Conservation (phyloP, 768 basidiomycete genomes). For the Tylopilus cervinicoccineus region DNA sequence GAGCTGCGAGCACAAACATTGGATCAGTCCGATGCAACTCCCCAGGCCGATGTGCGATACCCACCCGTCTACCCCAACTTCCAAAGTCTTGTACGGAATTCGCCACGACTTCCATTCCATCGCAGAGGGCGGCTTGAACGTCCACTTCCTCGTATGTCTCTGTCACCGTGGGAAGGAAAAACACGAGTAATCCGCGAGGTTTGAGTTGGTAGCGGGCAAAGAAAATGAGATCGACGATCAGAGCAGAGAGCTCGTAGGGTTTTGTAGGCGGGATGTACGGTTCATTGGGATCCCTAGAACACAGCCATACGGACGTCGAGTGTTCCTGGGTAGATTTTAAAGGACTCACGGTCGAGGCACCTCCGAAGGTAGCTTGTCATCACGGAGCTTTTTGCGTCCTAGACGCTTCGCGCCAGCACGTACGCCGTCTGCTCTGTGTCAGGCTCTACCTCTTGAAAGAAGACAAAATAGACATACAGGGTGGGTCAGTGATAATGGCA, state of each 20-base stretch:
- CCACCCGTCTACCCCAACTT: slow-evolving; percentile 88
- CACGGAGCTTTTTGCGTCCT: slow-evolving; percentile 55
- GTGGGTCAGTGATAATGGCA: slow-evolving; percentile 92
- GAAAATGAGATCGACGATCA: slow-evolving; percentile 76
- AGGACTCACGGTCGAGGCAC: slow-evolving; percentile 42
- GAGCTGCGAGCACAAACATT: slow-evolving; percentile 48
- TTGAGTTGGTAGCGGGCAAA: slow-evolving; percentile 82
- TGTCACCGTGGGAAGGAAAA: slow-evolving; percentile 90
- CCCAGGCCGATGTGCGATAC: slow-evolving; percentile 24
- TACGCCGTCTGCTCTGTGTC: slow-evolving; percentile 69
- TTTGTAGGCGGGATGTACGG: slow-evolving; percentile 87
- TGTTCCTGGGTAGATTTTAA: neutral
- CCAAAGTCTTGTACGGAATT: slow-evolving; percentile 94
- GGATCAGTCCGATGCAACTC: slow-evolving; percentile 1
- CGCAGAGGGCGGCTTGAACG: slow-evolving; percentile 69
- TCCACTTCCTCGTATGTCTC: slow-evolving; percentile 91
- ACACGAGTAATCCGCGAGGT: slow-evolving; percentile 85
- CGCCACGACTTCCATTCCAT: slow-evolving; percentile 83
- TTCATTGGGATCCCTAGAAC: slow-evolving; percentile 40
- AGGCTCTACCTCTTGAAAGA: neutral
- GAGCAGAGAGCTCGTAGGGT: slow-evolving; percentile 86
- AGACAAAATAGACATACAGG: slow-evolving; percentile 53
- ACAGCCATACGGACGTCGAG: neutral
- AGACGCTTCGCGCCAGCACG: slow-evolving; percentile 83
- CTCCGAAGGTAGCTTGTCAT: slow-evolving; percentile 26